Conservation (phyloP, 306 rosid genomes). For the Inga laurina region DNA sequence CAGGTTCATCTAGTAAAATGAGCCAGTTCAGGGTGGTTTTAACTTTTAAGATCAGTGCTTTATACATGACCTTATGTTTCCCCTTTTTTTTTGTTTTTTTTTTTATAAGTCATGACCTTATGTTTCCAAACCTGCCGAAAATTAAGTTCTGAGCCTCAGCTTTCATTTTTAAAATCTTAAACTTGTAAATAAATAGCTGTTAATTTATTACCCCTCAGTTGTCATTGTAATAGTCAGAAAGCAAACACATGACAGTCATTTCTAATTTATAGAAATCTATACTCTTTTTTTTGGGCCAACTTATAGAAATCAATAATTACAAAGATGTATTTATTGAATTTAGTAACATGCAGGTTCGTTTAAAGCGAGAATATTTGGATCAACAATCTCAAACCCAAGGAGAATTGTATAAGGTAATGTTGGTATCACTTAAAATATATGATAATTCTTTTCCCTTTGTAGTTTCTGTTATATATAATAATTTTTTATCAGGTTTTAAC, state of each 20-base stretch:
- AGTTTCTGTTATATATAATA: background rate
- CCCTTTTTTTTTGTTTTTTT: no score
- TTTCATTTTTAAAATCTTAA: background rate
- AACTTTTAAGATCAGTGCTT: background rate
- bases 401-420: conserved; percentile 54
- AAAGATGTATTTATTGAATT: conserved; percentile 30
- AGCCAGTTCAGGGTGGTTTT: background rate
- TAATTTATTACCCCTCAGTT: background rate
- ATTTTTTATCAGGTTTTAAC: conserved; percentile 55
- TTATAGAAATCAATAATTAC: background rate
- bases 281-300: background rate
- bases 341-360: conserved; percentile 67
- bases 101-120: background rate
- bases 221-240: background rate
- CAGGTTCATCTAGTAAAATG: background rate
- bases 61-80: background rate
- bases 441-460: background rate
- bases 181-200: background rate
- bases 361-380: conserved; percentile 90
- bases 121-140: background rate
- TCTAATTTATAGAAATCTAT: background rate
- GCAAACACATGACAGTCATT: background rate
- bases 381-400: conserved; percentile 54
- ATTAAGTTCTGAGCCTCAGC: background rate
- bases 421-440: conserved; percentile 24